Base-by-base conservation (phyloP, 345 rosid species). In the Syzygium oleosum region DNA sequence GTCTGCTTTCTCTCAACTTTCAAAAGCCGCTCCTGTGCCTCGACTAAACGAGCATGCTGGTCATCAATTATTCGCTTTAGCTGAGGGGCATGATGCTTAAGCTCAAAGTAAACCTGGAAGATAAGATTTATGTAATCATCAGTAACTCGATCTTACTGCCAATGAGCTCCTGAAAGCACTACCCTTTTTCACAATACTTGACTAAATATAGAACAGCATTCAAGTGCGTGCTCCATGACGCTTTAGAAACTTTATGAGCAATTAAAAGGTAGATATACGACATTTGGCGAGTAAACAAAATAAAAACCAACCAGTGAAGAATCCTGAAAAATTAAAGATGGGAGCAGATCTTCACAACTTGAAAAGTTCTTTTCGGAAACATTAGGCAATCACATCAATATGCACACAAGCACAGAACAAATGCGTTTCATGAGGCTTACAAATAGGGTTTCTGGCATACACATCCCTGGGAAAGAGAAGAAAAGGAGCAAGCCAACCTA, bases 61-160 rank as follows among this genome's bases (percentile, higher is more conserved):
- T 94, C 97, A 84, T 94, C 97, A 34, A 97, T 89, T 84, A 98
- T 93, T 90, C 93, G 94, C 93, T 94, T 96, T 89, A 95, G 88
- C 88, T 94, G 98, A 84, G 98, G 96, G 63, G 94, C 96, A 91
- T 95, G 98, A 92, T 97, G 96, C 92, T 96, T 94, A 88, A 96
- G 91, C 95, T 95, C 97, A 89, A 95, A 98, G 90, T 90, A 91
- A 68, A 98, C 99, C 99, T 98, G 80, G 43, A 88, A 73, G 85
- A 53, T 29, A 52, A 9, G 79, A 52, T 38, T 29, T 65, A 16
- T 19, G 6, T 31, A 31, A 68, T 68, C 43, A 31, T 68, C 79
- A 68, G 5, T 68, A 4, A 68, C 79, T 68, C 17, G 23, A 31
- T 31, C 79, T 68, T 68, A 12, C 43, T 68, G 43, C 79, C 23